Evolutionary conservation across 2,329 filamentous ascomycete genomes (phyloP), one percentile per base, ranked within the genome.

Genomic region (Penicillium decumbens): DNA sequence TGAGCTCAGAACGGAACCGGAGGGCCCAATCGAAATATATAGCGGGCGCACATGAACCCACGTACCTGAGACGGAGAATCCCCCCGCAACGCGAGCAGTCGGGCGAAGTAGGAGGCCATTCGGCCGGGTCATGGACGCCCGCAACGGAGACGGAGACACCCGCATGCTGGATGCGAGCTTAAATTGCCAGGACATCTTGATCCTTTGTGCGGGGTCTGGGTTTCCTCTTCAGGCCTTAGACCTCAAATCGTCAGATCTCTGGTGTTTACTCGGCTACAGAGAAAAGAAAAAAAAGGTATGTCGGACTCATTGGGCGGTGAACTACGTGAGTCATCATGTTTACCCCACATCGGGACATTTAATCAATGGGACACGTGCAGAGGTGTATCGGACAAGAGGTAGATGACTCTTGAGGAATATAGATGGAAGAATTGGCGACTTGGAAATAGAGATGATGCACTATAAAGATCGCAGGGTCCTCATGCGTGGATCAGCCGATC

Each of bases 61-160:
- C 59, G 59, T 65, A 65, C 63, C 61, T 65, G 60, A 58, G 29
- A 47, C 55, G 54, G 56, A 57, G 52, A 58, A 46, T 39, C 51
- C 49, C 55, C 57, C 59, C 57, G 54, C 58, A 59, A 30, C 20
- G 25, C 44, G 41, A 33, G 46, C 49, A 42, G 47, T 58, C 59
- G 59, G 59, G 55, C 52, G 57, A 53, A 55, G 54, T 61, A 57
- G 57, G 56, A 54, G 55, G 27, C 54, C 55, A 50, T 58, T 65
- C 56, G 62, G 55, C 63, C 64, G 65, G 63, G 58, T 61, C 55
- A 62, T 39, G 39, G 58, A 45, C 33, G 52, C 56, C 57, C 63
- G 57, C 35, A 63, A 53, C 65, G 65, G 62, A 58, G 63, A 54
- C 47, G 63, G 62, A 58, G 63, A 54, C 47, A 62, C 59, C 64